Evolutionary conservation across 1,284 basidiomycete species (phyloP).

Genomic region (Fomitopsis palustris): DNA sequence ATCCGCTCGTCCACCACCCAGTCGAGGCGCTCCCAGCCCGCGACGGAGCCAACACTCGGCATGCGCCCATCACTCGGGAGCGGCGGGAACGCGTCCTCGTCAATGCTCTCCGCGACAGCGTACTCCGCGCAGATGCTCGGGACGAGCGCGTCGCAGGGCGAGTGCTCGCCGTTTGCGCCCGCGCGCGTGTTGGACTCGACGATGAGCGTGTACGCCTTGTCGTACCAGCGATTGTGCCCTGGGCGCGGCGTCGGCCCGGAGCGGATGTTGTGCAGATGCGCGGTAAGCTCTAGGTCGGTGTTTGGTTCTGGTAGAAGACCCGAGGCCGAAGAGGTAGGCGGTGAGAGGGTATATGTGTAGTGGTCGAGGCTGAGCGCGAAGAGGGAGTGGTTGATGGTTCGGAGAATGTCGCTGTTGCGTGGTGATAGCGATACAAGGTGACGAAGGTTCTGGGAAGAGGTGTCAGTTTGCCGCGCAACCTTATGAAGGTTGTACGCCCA

Average conservation of each 20-base stretch:
- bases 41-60: neutral
- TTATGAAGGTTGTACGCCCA: constrained; percentile 31
- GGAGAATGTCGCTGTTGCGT: constrained; percentile 56
- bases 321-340: constrained; percentile 19
- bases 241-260: constrained; percentile 63
- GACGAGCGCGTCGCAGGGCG: constrained; percentile 88
- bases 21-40: constrained; percentile 43
- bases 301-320: constrained; percentile 28
- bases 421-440: constrained; percentile 69
- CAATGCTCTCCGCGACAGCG: constrained; percentile 64
- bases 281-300: constrained; percentile 50
- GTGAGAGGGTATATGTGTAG: constrained; percentile 47
- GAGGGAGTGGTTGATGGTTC: constrained; percentile 70
- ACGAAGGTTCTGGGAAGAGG: constrained; percentile 57
- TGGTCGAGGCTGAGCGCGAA: constrained; percentile 74
- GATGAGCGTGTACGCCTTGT: constrained; percentile 83
- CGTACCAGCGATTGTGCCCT: constrained; percentile 81
- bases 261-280: constrained; percentile 78
- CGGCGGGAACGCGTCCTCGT: constrained; percentile 35
- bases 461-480: constrained; percentile 1
- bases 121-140: constrained; percentile 92
- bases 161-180: constrained; percentile 91
- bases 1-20: constrained; percentile 75
- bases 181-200: constrained; percentile 87
- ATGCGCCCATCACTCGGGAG: neutral